These are phyloP conservation scores for Ganoderma leucocontextum DNA, from an alignment of 1,284 basidiomycete species.

Conservation along the genomic window DNA sequence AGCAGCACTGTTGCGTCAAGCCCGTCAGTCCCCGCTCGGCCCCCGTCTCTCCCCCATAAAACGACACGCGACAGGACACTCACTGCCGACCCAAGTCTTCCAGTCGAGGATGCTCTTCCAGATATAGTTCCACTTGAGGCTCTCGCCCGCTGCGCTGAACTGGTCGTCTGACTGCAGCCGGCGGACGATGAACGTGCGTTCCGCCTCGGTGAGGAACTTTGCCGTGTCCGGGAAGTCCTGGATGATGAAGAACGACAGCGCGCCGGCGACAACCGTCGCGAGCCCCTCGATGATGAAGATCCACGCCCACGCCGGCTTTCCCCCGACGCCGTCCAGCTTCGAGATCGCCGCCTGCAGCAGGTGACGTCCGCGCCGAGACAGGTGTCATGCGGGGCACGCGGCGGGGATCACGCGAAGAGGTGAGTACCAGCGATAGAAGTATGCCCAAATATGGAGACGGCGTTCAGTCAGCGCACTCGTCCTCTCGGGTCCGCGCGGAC, in stretches of 20 bases:
- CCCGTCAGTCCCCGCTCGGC: neutral
- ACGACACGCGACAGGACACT: constrained; percentile 33
- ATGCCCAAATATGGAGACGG: neutral
- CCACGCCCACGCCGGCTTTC: constrained; percentile 71
- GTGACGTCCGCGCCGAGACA: neutral
- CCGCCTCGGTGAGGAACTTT: constrained; percentile 74
- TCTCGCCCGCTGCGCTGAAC: constrained; percentile 77
- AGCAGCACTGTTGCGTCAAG: constrained; percentile 53
- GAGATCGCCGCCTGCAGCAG: constrained; percentile 64
- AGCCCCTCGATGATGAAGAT: constrained; percentile 78
- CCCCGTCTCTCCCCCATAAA: neutral
- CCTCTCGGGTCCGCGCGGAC: constrained; percentile 3
- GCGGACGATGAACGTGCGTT: constrained; percentile 72
- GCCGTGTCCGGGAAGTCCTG: constrained; percentile 86
- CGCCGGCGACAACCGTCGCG: constrained; percentile 70
- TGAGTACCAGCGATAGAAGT: neutral
- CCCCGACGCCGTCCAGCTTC: constrained; percentile 72
- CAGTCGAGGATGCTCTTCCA: constrained; percentile 68
- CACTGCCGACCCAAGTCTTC: constrained; percentile 79
- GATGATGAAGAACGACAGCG: constrained; percentile 77
- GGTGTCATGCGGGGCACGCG: neutral
- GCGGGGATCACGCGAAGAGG: neutral
- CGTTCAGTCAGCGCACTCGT: constrained; percentile 14
- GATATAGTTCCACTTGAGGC: constrained; percentile 68
- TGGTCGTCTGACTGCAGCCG: constrained; percentile 74